A percentile compares a stretch with the other conserved stretches of the same genome.
Evolutionary conservation across 768 basidiomycete genomes (phyloP).

Genomic region (Leccinum imitatum): DNA sequence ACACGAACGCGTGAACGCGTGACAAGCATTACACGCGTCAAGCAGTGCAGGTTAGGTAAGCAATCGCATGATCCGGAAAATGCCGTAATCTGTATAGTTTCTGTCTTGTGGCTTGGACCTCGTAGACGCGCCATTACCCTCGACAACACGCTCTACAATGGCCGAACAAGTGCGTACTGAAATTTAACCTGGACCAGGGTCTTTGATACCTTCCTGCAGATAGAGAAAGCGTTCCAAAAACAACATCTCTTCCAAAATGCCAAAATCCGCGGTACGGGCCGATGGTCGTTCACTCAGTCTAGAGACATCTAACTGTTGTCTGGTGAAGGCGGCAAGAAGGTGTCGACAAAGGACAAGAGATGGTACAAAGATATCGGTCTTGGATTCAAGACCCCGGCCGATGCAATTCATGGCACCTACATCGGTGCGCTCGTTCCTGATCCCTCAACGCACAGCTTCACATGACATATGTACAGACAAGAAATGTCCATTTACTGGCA

Average conservation of each 20-base stretch:
- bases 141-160: conserved; percentile 39
- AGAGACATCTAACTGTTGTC: conserved; percentile 10
- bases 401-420: conserved; percentile 95
- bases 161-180: conserved; percentile 55
- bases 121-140: neutral
- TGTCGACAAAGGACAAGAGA: conserved; percentile 91
- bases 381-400: conserved; percentile 93
- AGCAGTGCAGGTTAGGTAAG: neutral
- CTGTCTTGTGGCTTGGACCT: conserved; percentile 36
- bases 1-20: conserved; percentile 23
- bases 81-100: conserved; percentile 44
- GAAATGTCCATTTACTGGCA: conserved; percentile 98
- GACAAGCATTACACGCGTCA: conserved; percentile 20
- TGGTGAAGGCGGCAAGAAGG: conserved; percentile 74
- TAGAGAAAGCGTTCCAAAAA: conserved; percentile 98
- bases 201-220: conserved; percentile 41
- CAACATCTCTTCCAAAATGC: conserved; percentile 98
- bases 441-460: neutral
- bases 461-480: conserved; percentile 62
- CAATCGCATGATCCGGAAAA: conserved; percentile 24
- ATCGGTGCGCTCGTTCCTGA: conserved; percentile 62
- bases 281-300: conserved; percentile 7
- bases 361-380: conserved; percentile 99
- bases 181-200: neutral
- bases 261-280: conserved; percentile 82